Evolutionary conservation across 2,329 filamentous ascomycete genomes (phyloP).

Genomic region (Penicillium paneum): DNA sequence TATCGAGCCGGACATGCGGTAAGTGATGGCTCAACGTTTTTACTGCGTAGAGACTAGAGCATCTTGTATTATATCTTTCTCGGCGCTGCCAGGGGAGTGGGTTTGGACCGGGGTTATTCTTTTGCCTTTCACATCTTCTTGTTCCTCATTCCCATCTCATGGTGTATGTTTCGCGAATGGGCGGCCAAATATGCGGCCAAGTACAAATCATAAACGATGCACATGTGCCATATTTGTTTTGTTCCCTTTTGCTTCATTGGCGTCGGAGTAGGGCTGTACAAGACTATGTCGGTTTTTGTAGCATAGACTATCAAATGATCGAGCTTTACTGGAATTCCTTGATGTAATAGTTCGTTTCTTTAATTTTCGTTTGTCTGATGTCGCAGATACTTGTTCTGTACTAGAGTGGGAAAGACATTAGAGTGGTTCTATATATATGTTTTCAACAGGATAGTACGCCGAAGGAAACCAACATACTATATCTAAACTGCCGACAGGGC

Average conservation of each 20-base stretch:
- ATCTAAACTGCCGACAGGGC: too few species aligned
- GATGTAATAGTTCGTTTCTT: not conserved
- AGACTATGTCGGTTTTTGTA: not conserved
- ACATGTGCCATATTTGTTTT: not conserved
- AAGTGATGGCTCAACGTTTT: not conserved
- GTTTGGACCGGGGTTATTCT: not conserved
- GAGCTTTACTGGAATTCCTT: too few species aligned
- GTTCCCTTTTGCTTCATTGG: not conserved
- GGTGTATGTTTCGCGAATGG: not conserved
- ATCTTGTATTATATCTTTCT: constrained; percentile 6
- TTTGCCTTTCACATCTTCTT: not conserved
- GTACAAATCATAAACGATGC: constrained; percentile 2
- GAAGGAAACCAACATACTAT: not conserved
- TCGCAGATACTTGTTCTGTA: too few species aligned
- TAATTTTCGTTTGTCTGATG: too few species aligned
- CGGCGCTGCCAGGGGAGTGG: constrained; percentile 4
- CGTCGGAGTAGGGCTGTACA: not conserved
- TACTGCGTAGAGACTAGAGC: not conserved
- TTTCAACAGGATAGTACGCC: not conserved
- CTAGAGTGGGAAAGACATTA: not conserved
- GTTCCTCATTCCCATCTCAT: not conserved
- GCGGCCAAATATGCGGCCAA: not conserved
- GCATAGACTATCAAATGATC: not conserved
- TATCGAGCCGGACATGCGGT: constrained; percentile 36
- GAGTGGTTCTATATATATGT: not conserved